phyloP scores from a whole-genome alignment of 2,329 filamentous ascomycete genomes.

The Arthrobotrys megalospora region DNA sequence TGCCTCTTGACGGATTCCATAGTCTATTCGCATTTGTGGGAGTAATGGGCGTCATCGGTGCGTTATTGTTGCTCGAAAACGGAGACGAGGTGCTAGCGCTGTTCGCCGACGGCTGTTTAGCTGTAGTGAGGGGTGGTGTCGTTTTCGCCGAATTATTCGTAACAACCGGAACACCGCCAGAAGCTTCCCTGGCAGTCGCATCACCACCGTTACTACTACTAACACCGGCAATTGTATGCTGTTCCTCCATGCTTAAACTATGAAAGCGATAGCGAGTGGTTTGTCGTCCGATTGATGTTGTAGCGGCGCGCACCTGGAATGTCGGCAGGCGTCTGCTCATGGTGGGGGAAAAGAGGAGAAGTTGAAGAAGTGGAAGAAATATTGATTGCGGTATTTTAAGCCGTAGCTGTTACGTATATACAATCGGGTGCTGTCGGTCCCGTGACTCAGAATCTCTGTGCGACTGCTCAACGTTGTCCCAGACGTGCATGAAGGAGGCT shows the following conservation, averaged over 20 bases:
- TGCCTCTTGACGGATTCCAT: conserved; percentile 46
- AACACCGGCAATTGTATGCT: conserved; percentile 1
- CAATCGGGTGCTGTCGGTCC: conserved; percentile 7
- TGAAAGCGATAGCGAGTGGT: conserved; percentile 16
- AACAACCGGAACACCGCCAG: conserved; percentile 1
- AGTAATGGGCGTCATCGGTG: conserved; percentile 33
- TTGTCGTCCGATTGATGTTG: conserved; percentile 30
- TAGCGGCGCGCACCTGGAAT: conserved; percentile 43
- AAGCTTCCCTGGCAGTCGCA: not conserved
- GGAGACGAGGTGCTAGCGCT: not conserved
- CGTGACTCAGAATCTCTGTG: conserved; percentile 11
- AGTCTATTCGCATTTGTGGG: conserved; percentile 21
- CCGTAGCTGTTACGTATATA: not conserved
- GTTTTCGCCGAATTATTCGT: conserved; percentile 6
- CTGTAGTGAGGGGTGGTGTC: conserved; percentile 17
- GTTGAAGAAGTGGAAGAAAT: not conserved
- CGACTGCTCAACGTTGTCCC: conserved; percentile 8
- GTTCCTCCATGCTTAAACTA: conserved; percentile 34
- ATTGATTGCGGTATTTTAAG: not conserved
- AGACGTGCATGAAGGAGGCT: conserved; percentile 19
- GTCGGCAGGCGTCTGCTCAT: conserved; percentile 52
- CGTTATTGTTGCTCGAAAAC: not conserved
- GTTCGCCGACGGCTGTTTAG: conserved; percentile 2
- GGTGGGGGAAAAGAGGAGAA: conserved; percentile 5
- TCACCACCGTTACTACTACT: not conserved